Percentiles rank a stretch among this genome's conserved stretches.
Evolutionary conservation across 208 protist species (phyloP).

Genomic region (Trypanosoma mega): DNA sequence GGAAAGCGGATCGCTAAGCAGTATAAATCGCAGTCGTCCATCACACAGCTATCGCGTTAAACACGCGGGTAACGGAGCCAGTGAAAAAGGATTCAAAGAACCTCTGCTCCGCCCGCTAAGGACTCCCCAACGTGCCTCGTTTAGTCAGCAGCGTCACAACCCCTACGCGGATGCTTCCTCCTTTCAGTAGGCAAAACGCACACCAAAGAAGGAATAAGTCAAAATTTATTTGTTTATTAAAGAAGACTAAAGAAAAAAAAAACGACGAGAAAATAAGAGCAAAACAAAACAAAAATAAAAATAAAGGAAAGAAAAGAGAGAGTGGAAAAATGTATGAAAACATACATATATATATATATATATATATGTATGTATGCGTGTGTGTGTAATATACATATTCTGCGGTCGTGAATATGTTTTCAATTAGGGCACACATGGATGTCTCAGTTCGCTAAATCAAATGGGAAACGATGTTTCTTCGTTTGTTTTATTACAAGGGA

Average conservation of each 20-base stretch:
- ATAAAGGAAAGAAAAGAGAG: not conserved
- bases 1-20: slow-evolving; percentile 8
- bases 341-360: slow-evolving; percentile 11
- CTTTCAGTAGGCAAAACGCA: slow-evolving; percentile 28
- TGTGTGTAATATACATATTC: no score
- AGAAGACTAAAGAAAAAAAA: not conserved
- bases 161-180: slow-evolving; percentile 71
- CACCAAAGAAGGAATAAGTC: slow-evolving; percentile 6
- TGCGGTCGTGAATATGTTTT: no score
- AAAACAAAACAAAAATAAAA: slow-evolving; percentile 12
- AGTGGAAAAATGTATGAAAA: not conserved
- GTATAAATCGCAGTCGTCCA: slow-evolving; percentile 6
- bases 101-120: slow-evolving; percentile 21
- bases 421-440: no score
- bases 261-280: slow-evolving; percentile 2
- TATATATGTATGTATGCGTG: no score
- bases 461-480: no score
- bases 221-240: not conserved
- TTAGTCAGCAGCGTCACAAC: slow-evolving; percentile 40
- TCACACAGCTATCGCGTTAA: slow-evolving; percentile 13
- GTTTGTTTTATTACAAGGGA: no score
- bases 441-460: no score
- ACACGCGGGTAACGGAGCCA: not conserved
- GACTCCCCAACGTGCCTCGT: not conserved
- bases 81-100: not conserved